These are phyloP conservation scores for Aspergillus pseudonomiae DNA, from an alignment of 2,329 filamentous ascomycete genomes.

Conservation along the genomic window DNA sequence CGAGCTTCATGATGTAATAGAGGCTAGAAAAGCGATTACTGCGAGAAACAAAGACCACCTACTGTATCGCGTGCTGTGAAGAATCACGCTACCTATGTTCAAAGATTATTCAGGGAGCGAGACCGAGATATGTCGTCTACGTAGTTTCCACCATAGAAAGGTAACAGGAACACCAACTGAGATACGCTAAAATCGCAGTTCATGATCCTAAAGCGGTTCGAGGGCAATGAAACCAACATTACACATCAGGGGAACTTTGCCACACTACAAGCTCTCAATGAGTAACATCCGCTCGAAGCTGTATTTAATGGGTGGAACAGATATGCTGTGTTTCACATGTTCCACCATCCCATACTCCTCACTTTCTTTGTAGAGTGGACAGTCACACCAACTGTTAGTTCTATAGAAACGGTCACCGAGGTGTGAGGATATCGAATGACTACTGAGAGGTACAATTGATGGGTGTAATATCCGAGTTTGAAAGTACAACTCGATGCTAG, in stretches of 20 bases:
- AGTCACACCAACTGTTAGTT: neutral
- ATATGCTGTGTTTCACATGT: slow-evolving; percentile 10
- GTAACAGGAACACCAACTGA: neutral
- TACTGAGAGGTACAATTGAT: neutral
- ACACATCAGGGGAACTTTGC: neutral
- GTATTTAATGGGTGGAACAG: neutral
- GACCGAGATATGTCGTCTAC: neutral
- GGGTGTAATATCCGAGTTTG: neutral
- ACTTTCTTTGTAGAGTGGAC: neutral
- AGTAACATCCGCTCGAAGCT: neutral
- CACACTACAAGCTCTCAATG: neutral
- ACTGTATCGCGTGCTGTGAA: neutral
- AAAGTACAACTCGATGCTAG: neutral
- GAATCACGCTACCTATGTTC: neutral
- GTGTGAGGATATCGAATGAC: too few species aligned
- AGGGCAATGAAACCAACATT: neutral
- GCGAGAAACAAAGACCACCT: neutral
- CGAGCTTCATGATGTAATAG: too few species aligned
- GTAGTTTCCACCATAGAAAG: too few species aligned
- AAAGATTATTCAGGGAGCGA: neutral
- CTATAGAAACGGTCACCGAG: too few species aligned
- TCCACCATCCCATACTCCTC: neutral
- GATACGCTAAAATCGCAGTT: neutral
- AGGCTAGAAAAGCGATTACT: neutral
- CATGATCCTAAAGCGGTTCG: neutral